Evolutionary conservation across 805 yeast species (phyloP).

Genomic region (Yarrowia phangngaensis): DNA sequence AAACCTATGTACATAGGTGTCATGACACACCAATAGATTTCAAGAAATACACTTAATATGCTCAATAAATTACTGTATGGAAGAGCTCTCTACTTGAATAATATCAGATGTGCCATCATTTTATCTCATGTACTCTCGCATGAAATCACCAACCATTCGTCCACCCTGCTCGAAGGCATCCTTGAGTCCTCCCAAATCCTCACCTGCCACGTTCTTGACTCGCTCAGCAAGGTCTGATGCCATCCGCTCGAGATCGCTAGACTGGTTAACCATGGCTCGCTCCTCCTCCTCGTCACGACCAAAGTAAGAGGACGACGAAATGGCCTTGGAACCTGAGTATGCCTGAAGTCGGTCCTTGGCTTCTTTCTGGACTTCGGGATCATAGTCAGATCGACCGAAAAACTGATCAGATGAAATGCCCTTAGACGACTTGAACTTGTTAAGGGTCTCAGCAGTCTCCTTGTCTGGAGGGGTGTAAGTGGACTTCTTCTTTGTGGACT

Average conservation of each 20-base stretch:
- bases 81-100: constrained; percentile 26
- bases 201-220: constrained; percentile 72
- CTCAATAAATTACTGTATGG: constrained; percentile 25
- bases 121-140: constrained; percentile 78
- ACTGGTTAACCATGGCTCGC: constrained; percentile 35
- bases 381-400: constrained; percentile 84
- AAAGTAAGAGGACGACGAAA: constrained; percentile 87
- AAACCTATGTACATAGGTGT: too few relatives aligned
- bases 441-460: constrained; percentile 36
- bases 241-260: constrained; percentile 46
- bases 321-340: constrained; percentile 82
- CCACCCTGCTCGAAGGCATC: constrained; percentile 95
- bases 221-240: constrained; percentile 64
- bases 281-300: constrained; percentile 68
- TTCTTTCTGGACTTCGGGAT: constrained; percentile 70
- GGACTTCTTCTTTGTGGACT: constrained; percentile 34
- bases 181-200: constrained; percentile 82
- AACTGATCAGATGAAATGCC: constrained; percentile 94
- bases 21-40: too few relatives aligned
- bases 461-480: constrained; percentile 30
- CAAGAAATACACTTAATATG: too few relatives aligned
- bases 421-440: constrained; percentile 81
- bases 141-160: constrained; percentile 73
- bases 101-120: background rate
- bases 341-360: constrained; percentile 77